These are phyloP conservation scores for Pseudocercospora pini-densiflorae DNA, from an alignment of 2,329 filamentous ascomycete genomes.

Conservation along the genomic window DNA sequence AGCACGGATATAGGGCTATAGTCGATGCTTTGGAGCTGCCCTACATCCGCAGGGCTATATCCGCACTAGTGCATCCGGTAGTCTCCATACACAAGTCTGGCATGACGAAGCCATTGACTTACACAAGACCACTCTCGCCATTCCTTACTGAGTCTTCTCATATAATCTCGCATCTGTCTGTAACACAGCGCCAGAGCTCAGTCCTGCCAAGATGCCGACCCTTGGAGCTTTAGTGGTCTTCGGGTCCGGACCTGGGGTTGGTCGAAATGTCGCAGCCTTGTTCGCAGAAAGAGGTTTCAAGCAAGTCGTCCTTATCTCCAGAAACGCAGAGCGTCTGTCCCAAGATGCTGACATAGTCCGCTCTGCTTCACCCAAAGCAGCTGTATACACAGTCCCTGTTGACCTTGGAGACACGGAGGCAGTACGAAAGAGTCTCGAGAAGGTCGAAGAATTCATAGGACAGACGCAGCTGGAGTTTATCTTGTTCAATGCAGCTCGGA, in stretches of 20 bases:
- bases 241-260: slow-evolving; percentile 38
- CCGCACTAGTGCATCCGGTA: background rate
- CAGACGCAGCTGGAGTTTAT: slow-evolving; percentile 48
- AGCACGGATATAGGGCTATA: too few relatives aligned
- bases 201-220: slow-evolving; percentile 16
- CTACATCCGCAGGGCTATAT: background rate
- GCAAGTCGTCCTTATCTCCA: slow-evolving; percentile 33
- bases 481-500: slow-evolving; percentile 57
- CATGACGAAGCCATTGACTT: too few relatives aligned
- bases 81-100: too few relatives aligned
- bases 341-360: slow-evolving; percentile 31
- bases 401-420: slow-evolving; percentile 49
- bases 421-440: slow-evolving; percentile 44
- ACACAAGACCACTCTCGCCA: background rate
- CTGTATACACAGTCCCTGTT: slow-evolving; percentile 46
- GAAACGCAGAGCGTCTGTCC: slow-evolving; percentile 30
- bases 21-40: background rate
- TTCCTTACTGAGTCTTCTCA: too few relatives aligned
- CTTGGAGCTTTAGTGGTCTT: slow-evolving; percentile 34
- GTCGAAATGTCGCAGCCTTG: slow-evolving; percentile 32
- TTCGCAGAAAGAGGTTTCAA: slow-evolving; percentile 36
- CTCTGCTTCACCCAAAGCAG: slow-evolving; percentile 14
- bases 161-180: too few relatives aligned
- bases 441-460: slow-evolving; percentile 44
- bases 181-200: too few relatives aligned